Evolutionary conservation across 768 basidiomycete species (phyloP), one percentile per base, ranked within the genome.

Genomic region (Pleurotus pulmonarius): DNA sequence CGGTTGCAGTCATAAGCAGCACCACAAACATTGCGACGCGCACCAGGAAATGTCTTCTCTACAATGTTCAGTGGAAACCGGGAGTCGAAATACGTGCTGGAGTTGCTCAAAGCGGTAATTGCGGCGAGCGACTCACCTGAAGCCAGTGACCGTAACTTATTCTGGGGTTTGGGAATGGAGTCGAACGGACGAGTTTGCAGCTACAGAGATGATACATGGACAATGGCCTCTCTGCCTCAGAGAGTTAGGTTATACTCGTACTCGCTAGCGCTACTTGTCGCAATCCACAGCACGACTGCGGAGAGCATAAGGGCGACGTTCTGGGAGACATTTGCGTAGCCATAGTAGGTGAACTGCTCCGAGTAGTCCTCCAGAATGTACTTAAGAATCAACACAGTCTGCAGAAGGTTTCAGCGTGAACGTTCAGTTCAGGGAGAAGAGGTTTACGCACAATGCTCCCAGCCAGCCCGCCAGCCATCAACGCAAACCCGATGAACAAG

Each of bases 401-500:
- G 67, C 1, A 29, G 12, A 40, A 53, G 37, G 22, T n/a, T 16
- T 15, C 41, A 40, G 58, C 53, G 22, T 37, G 46, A 24, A 45
- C n/a, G 38, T 5, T 16, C 48, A 20, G 24, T 4, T 44, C 51
- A 52, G 25, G 41, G 37, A 39, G 37, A 20, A 49, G 51, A 39
- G 20, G 15, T 39, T 16, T 25, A 84, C 94, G 64, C 66, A 98
- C 95, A 67, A 97, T 84, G 66, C 94, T 95, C 49, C 96, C 97
- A n/a, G 96, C 97, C 45, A 98, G 68, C 0, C 97, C 97, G 6
- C 97, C 96, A 2, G 97, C 97, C 94, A 99, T 94, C 46, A 98
- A 69, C 0, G 96, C 94, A 65, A 99, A 97, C 1, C 96, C 96
- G 58, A 98, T 81, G 71, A 99, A 99, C 59, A 98, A 69, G 66